Percentiles rank a stretch among this genome's conserved stretches.
phyloP scores from a whole-genome alignment of 2,329 filamentous ascomycete genomes.

The Ascosphaera aggregata region DNA sequence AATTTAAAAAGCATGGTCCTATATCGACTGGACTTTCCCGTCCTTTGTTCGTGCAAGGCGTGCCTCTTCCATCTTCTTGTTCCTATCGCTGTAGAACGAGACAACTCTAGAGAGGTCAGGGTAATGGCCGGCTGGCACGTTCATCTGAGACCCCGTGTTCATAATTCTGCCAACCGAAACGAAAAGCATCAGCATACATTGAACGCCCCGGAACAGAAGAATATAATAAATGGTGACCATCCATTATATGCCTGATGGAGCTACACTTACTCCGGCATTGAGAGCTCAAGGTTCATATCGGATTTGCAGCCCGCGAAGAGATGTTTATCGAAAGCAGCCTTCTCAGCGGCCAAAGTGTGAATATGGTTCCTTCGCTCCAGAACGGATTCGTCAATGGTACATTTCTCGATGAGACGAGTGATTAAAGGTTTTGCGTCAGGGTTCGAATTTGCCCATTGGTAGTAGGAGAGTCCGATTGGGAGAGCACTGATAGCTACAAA shows the following conservation, averaged over 20 bases:
- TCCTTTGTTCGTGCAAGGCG: slow-evolving; percentile 25
- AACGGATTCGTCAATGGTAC: slow-evolving; percentile 27
- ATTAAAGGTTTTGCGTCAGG: slow-evolving; percentile 18
- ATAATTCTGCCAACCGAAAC: slow-evolving; percentile 27
- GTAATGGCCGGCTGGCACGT: slow-evolving; percentile 36
- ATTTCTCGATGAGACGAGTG: slow-evolving; percentile 29
- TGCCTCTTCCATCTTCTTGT: slow-evolving; percentile 31
- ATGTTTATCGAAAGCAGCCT: slow-evolving; percentile 37
- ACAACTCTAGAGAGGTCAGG: slow-evolving; percentile 36
- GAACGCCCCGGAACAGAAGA: too few species aligned
- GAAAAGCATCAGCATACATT: not conserved
- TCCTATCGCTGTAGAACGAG: slow-evolving; percentile 36
- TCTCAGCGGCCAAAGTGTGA: slow-evolving; percentile 36
- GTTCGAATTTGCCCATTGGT: slow-evolving; percentile 17
- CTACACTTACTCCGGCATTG: slow-evolving; percentile 42
- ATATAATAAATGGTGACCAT: too few species aligned
- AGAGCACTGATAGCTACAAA: slow-evolving; percentile 22
- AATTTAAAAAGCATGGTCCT: slow-evolving; percentile 11
- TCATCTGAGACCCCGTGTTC: slow-evolving; percentile 38
- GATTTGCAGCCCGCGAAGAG: slow-evolving; percentile 27
- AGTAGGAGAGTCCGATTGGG: slow-evolving; percentile 19
- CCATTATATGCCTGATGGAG: too few species aligned
- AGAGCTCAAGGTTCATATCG: slow-evolving; percentile 28
- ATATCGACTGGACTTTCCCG: slow-evolving; percentile 20
- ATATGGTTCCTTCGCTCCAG: slow-evolving; percentile 34